These are phyloP conservation scores for Globisporangium viniferum DNA, from an alignment of 352 stramenopile genomes.

Conservation along the genomic window DNA sequence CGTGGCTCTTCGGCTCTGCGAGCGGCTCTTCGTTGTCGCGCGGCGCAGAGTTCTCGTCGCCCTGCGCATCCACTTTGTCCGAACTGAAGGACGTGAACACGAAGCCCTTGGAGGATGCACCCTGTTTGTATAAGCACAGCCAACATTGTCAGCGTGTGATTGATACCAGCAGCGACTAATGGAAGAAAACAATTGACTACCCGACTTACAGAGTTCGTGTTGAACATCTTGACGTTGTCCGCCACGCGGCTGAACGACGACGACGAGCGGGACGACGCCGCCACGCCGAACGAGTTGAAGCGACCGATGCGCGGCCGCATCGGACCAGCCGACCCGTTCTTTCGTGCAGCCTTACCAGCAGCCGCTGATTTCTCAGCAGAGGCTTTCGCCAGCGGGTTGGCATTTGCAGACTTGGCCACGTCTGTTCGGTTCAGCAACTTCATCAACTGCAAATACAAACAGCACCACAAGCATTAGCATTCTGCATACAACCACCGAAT, in stretches of 20 bases:
- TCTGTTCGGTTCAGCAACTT: conserved; percentile 46
- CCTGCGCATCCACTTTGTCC: conserved; percentile 30
- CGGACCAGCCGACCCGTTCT: background rate
- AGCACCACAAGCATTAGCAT: background rate
- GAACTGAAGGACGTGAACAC: conserved; percentile 73
- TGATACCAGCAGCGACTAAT: too few relatives aligned
- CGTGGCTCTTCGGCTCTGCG: conserved; percentile 9
- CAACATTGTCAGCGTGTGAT: background rate
- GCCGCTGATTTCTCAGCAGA: background rate
- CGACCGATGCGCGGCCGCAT: conserved; percentile 37
- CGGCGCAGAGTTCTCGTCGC: conserved; percentile 34
- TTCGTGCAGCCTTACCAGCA: conserved; percentile 1
- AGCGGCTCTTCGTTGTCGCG: conserved; percentile 22
- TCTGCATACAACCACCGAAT: background rate
- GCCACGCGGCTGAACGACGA: conserved; percentile 70
- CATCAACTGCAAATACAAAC: conserved; percentile 32
- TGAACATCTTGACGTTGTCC: conserved; percentile 74
- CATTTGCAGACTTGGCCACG: too few relatives aligned
- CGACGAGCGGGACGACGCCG: conserved; percentile 33
- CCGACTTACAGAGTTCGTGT: conserved; percentile 49
- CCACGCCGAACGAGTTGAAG: conserved; percentile 58
- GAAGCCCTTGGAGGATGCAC: conserved; percentile 54
- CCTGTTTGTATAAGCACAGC: conserved; percentile 14
- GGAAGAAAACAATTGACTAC: background rate
- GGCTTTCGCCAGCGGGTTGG: too few relatives aligned